Evolutionary conservation across 2,329 filamentous ascomycete genomes (phyloP).

Genomic region (Nemania sp.): DNA sequence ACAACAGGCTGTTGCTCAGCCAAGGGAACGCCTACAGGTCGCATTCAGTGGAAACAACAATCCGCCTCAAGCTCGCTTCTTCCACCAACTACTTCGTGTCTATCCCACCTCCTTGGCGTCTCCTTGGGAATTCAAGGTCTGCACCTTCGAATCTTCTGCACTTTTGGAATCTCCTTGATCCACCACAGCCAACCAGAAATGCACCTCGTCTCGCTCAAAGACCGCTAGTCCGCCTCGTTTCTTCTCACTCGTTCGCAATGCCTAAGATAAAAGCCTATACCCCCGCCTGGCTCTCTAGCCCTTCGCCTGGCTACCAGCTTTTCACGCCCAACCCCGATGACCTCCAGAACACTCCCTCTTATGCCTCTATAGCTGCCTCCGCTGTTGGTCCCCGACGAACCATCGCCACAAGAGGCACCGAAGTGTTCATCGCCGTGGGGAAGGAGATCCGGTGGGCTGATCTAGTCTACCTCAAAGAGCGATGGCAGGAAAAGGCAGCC

Average conservation of each 20-base stretch:
- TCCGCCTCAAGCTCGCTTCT: neutral
- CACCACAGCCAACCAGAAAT: conserved; percentile 33
- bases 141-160: neutral
- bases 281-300: conserved; percentile 82
- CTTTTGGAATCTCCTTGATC: conserved; percentile 8
- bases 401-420: conserved; percentile 80
- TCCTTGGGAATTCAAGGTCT: too few relatives aligned
- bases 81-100: neutral
- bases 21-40: conserved; percentile 6
- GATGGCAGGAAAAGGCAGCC: conserved; percentile 49
- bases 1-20: too few relatives aligned
- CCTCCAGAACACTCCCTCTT: conserved; percentile 43
- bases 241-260: conserved; percentile 58
- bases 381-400: conserved; percentile 60
- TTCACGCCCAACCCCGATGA: conserved; percentile 62
- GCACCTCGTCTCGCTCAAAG: conserved; percentile 27
- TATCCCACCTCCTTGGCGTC: too few relatives aligned
- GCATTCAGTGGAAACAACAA: neutral
- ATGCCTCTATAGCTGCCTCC: conserved; percentile 45
- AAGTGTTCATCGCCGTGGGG: conserved; percentile 86
- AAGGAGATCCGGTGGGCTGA: conserved; percentile 93
- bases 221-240: conserved; percentile 27
- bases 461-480: conserved; percentile 76
- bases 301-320: conserved; percentile 76
- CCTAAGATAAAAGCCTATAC: conserved; percentile 85